Percentiles rank a stretch among this genome's conserved stretches.
phyloP scores from a whole-genome alignment of 176 grass and related monocot genomes.

The Olyra latifolia region DNA sequence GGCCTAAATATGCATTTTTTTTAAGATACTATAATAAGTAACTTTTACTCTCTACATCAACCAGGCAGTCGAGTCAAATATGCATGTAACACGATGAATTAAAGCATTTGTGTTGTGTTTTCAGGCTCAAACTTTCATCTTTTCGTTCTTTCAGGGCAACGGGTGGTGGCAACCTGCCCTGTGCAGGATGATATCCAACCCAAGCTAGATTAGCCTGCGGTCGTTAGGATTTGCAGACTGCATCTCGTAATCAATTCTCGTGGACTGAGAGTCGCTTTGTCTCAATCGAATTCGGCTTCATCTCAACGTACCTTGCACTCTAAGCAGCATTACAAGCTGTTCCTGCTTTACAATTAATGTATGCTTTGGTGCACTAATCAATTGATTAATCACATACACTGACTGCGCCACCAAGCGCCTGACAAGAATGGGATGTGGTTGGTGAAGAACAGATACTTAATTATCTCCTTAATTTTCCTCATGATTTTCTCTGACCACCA shows the following conservation, averaged over 20 bases:
- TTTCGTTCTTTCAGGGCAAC: not conserved
- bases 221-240: not conserved
- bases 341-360: not conserved
- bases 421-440: not conserved
- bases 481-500: not conserved
- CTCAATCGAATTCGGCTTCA: not conserved
- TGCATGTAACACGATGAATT: too few species aligned
- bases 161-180: not conserved
- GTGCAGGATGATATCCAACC: not conserved
- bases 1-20: too few species aligned
- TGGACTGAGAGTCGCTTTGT: not conserved
- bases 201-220: not conserved
- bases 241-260: not conserved
- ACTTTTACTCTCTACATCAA: too few species aligned
- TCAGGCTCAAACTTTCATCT: not conserved
- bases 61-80: too few species aligned
- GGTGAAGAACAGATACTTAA: not conserved
- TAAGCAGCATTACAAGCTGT: conserved; percentile 20
- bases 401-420: not conserved
- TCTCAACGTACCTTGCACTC: conserved; percentile 25
- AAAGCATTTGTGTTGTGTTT: not conserved
- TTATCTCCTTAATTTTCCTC: not conserved
- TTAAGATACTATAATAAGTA: too few species aligned
- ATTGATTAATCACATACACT: not conserved
- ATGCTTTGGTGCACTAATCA: conserved; percentile 2